Evolutionary conservation across 129 eudicot genomes (phyloP).

Genomic region (Lonicera japonica): DNA sequence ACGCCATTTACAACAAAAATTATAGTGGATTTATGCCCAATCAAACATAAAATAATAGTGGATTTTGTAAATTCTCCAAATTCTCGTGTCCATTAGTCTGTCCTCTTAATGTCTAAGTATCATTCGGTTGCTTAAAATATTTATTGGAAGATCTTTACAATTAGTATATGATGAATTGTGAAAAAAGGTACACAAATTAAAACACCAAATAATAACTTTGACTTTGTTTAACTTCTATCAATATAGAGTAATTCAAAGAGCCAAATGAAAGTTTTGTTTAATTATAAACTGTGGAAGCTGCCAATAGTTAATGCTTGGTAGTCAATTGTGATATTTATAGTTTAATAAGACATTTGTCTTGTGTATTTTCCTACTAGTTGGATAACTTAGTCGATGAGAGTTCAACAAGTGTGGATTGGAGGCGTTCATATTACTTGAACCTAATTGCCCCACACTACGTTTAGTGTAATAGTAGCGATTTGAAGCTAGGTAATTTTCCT

Average conservation of each 20-base stretch:
- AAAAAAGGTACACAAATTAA: too few species aligned
- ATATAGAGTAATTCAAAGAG: not conserved
- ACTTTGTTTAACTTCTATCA: too few species aligned
- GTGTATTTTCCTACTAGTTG: constrained; percentile 36
- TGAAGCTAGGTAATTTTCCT: constrained; percentile 69
- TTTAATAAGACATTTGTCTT: not conserved
- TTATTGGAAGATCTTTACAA: too few species aligned
- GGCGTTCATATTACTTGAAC: constrained; percentile 83
- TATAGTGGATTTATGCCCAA: too few species aligned
- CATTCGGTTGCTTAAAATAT: too few species aligned
- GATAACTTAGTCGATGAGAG: constrained; percentile 56
- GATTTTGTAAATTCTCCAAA: too few species aligned
- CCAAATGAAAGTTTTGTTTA: not conserved
- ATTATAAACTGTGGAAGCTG: not conserved
- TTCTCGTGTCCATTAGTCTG: too few species aligned
- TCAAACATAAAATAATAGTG: too few species aligned
- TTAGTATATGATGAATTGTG: too few species aligned
- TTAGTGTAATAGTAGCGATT: constrained; percentile 86
- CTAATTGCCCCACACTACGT: constrained; percentile 88
- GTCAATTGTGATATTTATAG: not conserved
- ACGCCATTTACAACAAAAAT: too few species aligned
- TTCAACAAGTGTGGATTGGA: constrained; percentile 67
- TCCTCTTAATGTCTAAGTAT: too few species aligned
- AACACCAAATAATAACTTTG: too few species aligned
- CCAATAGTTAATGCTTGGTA: not conserved